Base-by-base conservation (phyloP, 2,329 filamentous ascomycete species). In the Thielaviopsis punctulata region DNA sequence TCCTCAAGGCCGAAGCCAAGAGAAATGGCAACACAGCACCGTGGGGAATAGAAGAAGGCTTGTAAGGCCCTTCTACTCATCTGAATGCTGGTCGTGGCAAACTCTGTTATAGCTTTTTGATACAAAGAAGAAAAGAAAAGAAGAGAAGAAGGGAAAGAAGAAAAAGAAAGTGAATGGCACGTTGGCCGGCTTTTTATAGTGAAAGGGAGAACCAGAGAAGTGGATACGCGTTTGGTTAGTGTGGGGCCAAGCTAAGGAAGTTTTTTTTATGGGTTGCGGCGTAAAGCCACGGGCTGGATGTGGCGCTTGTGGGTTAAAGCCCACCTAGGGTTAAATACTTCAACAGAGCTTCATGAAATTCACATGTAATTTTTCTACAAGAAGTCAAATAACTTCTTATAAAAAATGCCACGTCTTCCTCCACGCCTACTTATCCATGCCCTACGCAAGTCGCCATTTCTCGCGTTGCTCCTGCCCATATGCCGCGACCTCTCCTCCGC, bases 401-500 rank as follows among this genome's bases (percentile, higher is more conserved):
- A 13, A 36, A 25, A 22, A 12, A 82, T 82, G 79, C 80, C 82
- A 57, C 79, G 81, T 57, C 69, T 85, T 48, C 65, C 72, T n/a
- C 78, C 75, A 41, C 66, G 68, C 30, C 67, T 82, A 47, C 64
- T 83, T 55, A 69, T 71, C 57, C 68, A 65, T 58, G 80, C 80
- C 54, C 67, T 66, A 56, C 62, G 63, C 8, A 68, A 75, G 58
- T 77, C 78, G 18, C 69, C 73, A 1, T 65, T 79, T 48, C 69
- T 84, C 4, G 70, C 77, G 7, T 62, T 70, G 2, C 72, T 90
- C 4, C 72, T 90, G 1, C 76, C 73, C 13, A 73, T 72, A 8
- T 84, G 82, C 58, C 73, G 80, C 55, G 73, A 78, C 59, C 61
- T 87, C 2, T 61, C 64, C n/a, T 78, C 79, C 3, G 80, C 83